Percentiles rank a stretch among this genome's conserved stretches.
Conservation (phyloP, 1,284 basidiomycete species). For the Macrocybe sp. region DNA sequence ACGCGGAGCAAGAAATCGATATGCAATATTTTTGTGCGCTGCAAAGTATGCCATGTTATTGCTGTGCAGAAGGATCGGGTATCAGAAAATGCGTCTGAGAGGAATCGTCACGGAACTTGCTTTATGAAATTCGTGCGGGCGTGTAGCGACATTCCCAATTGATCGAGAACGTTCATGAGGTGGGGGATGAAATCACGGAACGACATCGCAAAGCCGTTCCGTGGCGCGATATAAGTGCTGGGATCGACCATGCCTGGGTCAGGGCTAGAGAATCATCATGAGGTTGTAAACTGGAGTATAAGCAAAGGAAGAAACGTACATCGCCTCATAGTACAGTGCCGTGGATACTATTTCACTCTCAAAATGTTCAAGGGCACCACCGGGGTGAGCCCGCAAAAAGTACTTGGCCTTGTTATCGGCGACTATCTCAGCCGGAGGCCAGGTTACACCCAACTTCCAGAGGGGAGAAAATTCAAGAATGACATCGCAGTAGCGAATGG, state of each 20-base stretch:
- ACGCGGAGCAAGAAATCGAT: slow-evolving; percentile 73
- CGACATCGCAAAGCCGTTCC: slow-evolving; percentile 78
- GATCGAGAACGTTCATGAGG: slow-evolving; percentile 69
- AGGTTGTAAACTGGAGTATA: neutral
- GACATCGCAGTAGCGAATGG: slow-evolving; percentile 72
- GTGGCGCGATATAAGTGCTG: slow-evolving; percentile 66
- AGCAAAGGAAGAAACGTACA: slow-evolving; percentile 39
- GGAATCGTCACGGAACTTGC: slow-evolving; percentile 33
- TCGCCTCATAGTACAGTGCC: slow-evolving; percentile 74
- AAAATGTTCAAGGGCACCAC: slow-evolving; percentile 76
- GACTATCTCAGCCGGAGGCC: slow-evolving; percentile 67
- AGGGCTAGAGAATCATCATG: slow-evolving; percentile 41
- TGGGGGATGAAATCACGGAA: slow-evolving; percentile 74
- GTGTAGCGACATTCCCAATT: slow-evolving; percentile 73
- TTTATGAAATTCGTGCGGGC: slow-evolving; percentile 75
- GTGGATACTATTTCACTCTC: slow-evolving; percentile 71
- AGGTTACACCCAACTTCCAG: slow-evolving; percentile 68
- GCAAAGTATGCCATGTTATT: slow-evolving; percentile 69
- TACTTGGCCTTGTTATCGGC: slow-evolving; percentile 72
- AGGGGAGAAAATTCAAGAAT: slow-evolving; percentile 59
- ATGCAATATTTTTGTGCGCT: slow-evolving; percentile 76
- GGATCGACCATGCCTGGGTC: slow-evolving; percentile 70
- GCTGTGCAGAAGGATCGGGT: slow-evolving; percentile 30
- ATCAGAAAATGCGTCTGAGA: neutral
- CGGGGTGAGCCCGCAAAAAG: slow-evolving; percentile 73